A percentile compares a stretch with the other conserved stretches of the same genome.
phyloP scores from a whole-genome alignment of 2,329 filamentous ascomycete genomes.

The Botrytis fabae region DNA sequence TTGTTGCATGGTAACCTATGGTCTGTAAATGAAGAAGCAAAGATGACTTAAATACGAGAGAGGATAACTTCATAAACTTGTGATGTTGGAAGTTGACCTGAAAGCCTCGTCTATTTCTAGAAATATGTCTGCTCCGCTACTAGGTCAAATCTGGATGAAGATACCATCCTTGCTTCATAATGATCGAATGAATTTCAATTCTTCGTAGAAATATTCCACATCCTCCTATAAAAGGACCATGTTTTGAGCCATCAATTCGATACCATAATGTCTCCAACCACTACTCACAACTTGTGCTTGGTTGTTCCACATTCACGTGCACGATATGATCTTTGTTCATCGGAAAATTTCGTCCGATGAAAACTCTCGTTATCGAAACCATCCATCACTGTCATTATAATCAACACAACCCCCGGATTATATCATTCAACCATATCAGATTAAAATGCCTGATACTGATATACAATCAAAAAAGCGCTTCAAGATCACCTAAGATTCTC shows the following conservation, averaged over 20 bases:
- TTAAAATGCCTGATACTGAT: neutral
- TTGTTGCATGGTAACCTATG: neutral
- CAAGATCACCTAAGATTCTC: no score
- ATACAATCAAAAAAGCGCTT: no score
- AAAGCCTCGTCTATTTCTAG: neutral
- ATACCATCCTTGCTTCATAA: no score
- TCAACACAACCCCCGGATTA: neutral
- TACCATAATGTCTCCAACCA: neutral
- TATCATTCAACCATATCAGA: neutral
- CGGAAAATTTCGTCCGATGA: neutral
- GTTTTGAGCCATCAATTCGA: neutral
- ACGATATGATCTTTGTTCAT: neutral
- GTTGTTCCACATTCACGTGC: neutral
- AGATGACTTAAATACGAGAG: neutral
- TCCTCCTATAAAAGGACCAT: neutral
- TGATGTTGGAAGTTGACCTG: neutral
- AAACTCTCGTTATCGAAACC: no score
- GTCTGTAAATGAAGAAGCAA: neutral
- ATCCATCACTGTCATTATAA: neutral
- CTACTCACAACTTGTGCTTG: neutral
- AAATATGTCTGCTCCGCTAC: neutral
- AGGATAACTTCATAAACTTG: neutral
- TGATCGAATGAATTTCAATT: no score
- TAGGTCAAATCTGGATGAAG: fast-evolving
- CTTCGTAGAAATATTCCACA: neutral